A percentile compares a stretch with the other conserved stretches of the same genome.
These are phyloP conservation scores for Plenodomus biglobosus DNA, from an alignment of 2,329 filamentous ascomycete genomes.

Conservation along the genomic window DNA sequence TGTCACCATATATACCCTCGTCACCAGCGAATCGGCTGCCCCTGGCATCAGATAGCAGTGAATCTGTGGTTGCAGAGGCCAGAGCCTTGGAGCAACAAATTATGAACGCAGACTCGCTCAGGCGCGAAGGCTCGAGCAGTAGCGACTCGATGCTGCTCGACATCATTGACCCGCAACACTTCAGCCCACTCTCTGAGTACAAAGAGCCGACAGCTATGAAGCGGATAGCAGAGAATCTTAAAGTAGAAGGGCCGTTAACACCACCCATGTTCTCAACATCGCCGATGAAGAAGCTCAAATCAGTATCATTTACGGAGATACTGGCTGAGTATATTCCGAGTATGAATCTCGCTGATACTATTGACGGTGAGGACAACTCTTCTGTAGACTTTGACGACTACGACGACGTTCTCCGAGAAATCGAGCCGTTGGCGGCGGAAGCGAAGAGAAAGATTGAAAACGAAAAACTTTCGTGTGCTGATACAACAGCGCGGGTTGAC, in stretches of 20 bases:
- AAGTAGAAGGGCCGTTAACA: conserved; percentile 52
- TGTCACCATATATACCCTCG: conserved; percentile 44
- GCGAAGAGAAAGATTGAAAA: conserved; percentile 42
- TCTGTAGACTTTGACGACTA: conserved; percentile 34
- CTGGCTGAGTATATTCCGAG: conserved; percentile 39
- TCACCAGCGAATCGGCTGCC: conserved; percentile 43
- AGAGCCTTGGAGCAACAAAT: conserved; percentile 39
- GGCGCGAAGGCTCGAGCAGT: conserved; percentile 35
- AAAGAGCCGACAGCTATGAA: conserved; percentile 24
- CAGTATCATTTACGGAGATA: conserved; percentile 44
- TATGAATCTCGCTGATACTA: conserved; percentile 22
- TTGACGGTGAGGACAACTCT: conserved; percentile 10
- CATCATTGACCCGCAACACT: conserved; percentile 22
- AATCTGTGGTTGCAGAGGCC: conserved; percentile 39
- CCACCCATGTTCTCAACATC: conserved; percentile 43
- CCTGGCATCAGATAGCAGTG: conserved; percentile 41
- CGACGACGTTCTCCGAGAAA: conserved; percentile 36
- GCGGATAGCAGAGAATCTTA: conserved; percentile 43
- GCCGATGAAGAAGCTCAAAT: conserved; percentile 46
- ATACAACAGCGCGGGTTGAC: conserved; percentile 52
- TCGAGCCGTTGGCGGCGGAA: conserved; percentile 43
- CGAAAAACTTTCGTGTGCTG: conserved; percentile 51
- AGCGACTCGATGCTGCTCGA: conserved; percentile 39
- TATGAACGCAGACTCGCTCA: conserved; percentile 37
- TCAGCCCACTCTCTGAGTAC: conserved; percentile 19